Percentiles rank a stretch among this genome's conserved stretches.
Evolutionary conservation across 106 monocot genomes (phyloP).

Genomic region (Apostasia ramifera): DNA sequence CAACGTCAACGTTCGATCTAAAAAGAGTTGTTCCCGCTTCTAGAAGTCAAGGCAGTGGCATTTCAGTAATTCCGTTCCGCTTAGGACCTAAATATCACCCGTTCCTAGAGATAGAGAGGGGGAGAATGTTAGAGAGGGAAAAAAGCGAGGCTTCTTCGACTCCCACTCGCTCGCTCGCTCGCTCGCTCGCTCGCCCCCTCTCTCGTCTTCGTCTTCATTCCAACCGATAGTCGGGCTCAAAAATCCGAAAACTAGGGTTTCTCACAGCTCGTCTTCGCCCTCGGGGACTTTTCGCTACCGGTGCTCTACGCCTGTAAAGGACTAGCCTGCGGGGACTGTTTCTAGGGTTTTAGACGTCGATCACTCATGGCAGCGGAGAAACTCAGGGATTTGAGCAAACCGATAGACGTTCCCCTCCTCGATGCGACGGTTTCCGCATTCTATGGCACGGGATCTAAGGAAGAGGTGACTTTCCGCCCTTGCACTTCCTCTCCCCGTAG

Average conservation of each 20-base stretch:
- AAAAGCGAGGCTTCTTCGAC: too few species aligned
- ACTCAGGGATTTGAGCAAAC: constrained; percentile 80
- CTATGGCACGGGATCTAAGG: constrained; percentile 98
- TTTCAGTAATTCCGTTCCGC: too few species aligned
- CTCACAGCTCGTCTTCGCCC: too few species aligned
- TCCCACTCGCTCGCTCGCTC: too few species aligned
- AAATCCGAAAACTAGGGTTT: constrained; percentile 3
- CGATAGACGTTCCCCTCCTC: constrained; percentile 91
- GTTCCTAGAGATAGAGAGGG: too few species aligned
- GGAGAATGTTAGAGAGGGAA: too few species aligned
- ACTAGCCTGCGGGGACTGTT: not conserved
- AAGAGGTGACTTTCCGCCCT: constrained; percentile 52
- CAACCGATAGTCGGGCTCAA: not conserved
- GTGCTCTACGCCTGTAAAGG: not conserved
- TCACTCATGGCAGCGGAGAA: constrained; percentile 57
- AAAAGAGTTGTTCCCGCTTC: too few species aligned
- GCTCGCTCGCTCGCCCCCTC: too few species aligned
- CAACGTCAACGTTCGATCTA: too few species aligned
- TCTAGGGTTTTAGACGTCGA: constrained; percentile 19
- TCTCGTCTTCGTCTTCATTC: too few species aligned
- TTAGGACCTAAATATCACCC: too few species aligned
- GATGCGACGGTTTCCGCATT: constrained; percentile 96
- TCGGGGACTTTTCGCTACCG: not conserved
- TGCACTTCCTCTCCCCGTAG: not conserved
- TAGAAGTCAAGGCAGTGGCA: too few species aligned